Evolutionary conservation across 805 yeast species (phyloP), one percentile per base, ranked within the genome.

Genomic region (Pichia pseudocactophila): DNA sequence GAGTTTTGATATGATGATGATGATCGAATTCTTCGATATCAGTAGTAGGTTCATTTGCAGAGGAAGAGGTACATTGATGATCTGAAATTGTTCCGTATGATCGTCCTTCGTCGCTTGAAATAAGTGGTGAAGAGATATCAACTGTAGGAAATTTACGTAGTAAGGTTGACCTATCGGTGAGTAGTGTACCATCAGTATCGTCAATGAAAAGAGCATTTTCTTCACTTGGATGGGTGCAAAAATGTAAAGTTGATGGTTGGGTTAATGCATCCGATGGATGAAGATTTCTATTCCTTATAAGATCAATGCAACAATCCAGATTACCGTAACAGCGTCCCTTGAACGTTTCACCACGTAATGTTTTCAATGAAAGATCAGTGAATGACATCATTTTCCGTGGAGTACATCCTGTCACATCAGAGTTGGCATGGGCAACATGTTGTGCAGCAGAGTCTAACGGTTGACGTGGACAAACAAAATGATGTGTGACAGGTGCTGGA

Each of bases 1-100:
- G 89, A 0, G 95, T 78, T 43, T 76, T 78, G 17, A 84, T 70
- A 54, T 82, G 85, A 58, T 87, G 96, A 55, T 83, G 94, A 51
- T 74, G 62, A 36, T 47, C 44, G 27, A 52, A 39, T 16, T 12
- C 44, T 27, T 40, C 43, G 9, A 39, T 33, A n/a, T 10, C 22
- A 20, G 30, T 18, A n/a, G 13, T 32, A 37, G 16, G 7, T 2
- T 27, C 36, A 15, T 33, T 19, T 7, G 4, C 16, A 13, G 6
- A 5, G 34, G 36, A 22, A 15, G n/a, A 22, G 5, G 25, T 22
- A 22, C 8, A 8, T 22, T 22, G 25, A 22, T 22, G 8, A 22
- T 22, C 25, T 22, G 25, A 22, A 6, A 6, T 8, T 22, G 25
- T 6, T 22, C 25, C 25, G 12, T 15, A 34, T 32, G 19, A 28